Base-by-base conservation (phyloP, 1,284 basidiomycete species). In the Coniferiporia weirii region DNA sequence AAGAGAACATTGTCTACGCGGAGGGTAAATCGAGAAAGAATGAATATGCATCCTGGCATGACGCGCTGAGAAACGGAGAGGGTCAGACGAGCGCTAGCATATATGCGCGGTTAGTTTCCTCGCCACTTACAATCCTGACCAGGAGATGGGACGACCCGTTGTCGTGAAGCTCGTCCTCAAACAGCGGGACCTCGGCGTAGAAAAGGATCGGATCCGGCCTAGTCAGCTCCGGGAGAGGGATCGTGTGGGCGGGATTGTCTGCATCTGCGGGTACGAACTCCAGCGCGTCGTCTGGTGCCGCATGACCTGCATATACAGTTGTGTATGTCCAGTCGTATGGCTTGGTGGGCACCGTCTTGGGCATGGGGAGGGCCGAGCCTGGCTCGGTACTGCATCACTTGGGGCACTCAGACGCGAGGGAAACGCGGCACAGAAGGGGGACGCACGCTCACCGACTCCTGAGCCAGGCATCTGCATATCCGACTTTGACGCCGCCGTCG, bases 301-400 rank as follows among this genome's bases (percentile, higher is more conserved):
- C 62, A 61, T 88, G 83, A 0, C 96, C 97, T 0, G 85, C 68
- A 69, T 98, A 96, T 0, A 82, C 86, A 2, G 92, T 92, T 0
- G 95, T 97, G 71, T 97, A 99, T 4, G 97, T 99, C 97, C 97
- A 99, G 70, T 99, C 97, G 72, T 93, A 98, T 1, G 89, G 89
- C 66, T 95, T 95, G 2, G 91, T 87, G 0, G 82, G 75, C 43
- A 87, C 83, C 3, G 88, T 89, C 65, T 79, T 71, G 1, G 91
- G 88, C 72, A 94, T 82, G 0, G 88, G 85, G 2, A 84, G 72
- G 50, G 76, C 74, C 7, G 89, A 81, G 43, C 78, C 76, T 15
- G 88, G 80, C 60, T 81, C 82, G 65, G 84, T 88, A 62, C 87
- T 87, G 50, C 63, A 61, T 27, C 52, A 63, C 50, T 57, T 19